Conservation (phyloP, 2,329 filamentous ascomycete genomes). For the Stagonosporopsis rhizophila region DNA sequence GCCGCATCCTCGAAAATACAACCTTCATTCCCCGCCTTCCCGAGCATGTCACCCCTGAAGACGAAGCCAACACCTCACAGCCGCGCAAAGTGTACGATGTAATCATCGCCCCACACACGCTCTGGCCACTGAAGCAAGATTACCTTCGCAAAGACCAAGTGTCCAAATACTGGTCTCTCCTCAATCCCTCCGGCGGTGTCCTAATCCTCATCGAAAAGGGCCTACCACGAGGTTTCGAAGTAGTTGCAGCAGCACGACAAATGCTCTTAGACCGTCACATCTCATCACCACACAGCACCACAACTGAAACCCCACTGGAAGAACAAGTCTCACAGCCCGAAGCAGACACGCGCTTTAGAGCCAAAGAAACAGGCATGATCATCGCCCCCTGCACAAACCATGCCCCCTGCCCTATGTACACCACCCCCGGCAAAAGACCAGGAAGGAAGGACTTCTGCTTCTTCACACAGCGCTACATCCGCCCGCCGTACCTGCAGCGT, state of each 20-base stretch:
- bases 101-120: conserved; percentile 84
- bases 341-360: conserved; percentile 40
- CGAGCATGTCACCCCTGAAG: conserved; percentile 76
- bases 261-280: conserved; percentile 80
- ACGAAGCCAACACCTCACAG: conserved; percentile 44
- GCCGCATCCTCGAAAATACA: conserved; percentile 81
- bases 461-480: conserved; percentile 87
- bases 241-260: conserved; percentile 82
- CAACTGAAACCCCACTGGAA: conserved; percentile 47
- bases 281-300: conserved; percentile 63
- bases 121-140: conserved; percentile 78
- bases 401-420: conserved; percentile 86
- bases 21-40: conserved; percentile 92
- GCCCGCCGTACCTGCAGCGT: conserved; percentile 80
- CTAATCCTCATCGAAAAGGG: conserved; percentile 91
- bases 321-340: conserved; percentile 53
- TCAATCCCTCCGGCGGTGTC: conserved; percentile 84
- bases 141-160: conserved; percentile 79
- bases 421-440: conserved; percentile 68
- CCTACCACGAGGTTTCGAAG: conserved; percentile 88
- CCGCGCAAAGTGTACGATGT: conserved; percentile 82
- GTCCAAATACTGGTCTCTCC: conserved; percentile 86
- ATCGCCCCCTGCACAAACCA: conserved; percentile 83
- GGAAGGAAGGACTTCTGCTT: conserved; percentile 91
- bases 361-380: conserved; percentile 68